phyloP scores from a whole-genome alignment of 352 stramenopile species.

The Thraustotheca clavata region DNA sequence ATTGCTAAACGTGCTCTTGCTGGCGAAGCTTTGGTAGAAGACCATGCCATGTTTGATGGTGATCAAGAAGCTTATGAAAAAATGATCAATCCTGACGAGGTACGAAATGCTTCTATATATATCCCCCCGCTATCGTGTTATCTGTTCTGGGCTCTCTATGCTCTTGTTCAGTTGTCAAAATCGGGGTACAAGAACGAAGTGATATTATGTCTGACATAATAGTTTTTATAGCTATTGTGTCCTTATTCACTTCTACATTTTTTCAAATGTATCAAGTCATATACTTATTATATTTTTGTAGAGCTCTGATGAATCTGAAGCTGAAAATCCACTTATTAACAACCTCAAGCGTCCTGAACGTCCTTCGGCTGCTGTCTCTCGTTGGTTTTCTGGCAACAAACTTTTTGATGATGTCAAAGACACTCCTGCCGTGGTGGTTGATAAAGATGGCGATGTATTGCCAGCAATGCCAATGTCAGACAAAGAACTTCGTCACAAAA shows the following conservation, averaged over 20 bases:
- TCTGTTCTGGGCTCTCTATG: slow-evolving; percentile 37
- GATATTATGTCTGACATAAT: slow-evolving; percentile 79
- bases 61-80: slow-evolving; percentile 73
- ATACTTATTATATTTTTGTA: slow-evolving; percentile 23
- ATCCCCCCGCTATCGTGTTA: slow-evolving; percentile 3
- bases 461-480: slow-evolving; percentile 96
- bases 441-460: slow-evolving; percentile 25
- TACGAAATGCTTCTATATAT: slow-evolving; percentile 32
- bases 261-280: background rate
- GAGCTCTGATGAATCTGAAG: slow-evolving; percentile 67
- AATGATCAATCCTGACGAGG: slow-evolving; percentile 83
- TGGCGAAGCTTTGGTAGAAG: slow-evolving; percentile 65
- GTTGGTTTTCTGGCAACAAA: slow-evolving; percentile 81
- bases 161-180: slow-evolving; percentile 89
- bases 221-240: slow-evolving; percentile 25
- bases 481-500: slow-evolving; percentile 96
- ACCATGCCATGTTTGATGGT: slow-evolving; percentile 75
- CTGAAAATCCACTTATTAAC: slow-evolving; percentile 55
- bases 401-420: slow-evolving; percentile 70
- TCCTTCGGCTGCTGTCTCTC: slow-evolving; percentile 57
- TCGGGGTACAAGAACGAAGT: slow-evolving; percentile 67
- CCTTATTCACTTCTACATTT: background rate
- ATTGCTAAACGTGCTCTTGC: slow-evolving; percentile 74
- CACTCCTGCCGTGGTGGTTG: slow-evolving; percentile 18
- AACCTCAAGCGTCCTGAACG: slow-evolving; percentile 73